Evolutionary conservation across 169 alveolate species (phyloP).

Genomic region (Toxoplasma gondii): DNA sequence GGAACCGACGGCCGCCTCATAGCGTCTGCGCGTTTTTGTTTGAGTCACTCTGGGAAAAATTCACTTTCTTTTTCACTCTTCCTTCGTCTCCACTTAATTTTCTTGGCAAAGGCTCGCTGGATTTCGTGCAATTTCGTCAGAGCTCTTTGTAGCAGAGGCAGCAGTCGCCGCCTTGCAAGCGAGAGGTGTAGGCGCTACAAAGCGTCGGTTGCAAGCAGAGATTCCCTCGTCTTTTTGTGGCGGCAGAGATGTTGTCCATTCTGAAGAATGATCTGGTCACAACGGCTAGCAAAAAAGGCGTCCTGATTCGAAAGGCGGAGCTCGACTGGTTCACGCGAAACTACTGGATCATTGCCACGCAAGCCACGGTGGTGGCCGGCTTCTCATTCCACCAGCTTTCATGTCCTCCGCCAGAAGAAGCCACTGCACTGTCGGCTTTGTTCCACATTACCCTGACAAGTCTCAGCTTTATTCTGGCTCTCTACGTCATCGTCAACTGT

Average conservation of each 20-base stretch:
- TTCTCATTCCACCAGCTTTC: slow-evolving; percentile 62
- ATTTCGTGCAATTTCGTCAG: no score
- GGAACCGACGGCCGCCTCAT: no score
- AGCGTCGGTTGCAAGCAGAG: neutral
- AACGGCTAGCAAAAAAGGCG: slow-evolving; percentile 49
- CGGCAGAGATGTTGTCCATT: slow-evolving; percentile 57
- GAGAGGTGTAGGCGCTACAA: neutral
- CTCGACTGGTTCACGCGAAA: slow-evolving; percentile 67
- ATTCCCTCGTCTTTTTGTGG: neutral
- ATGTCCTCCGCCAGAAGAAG: neutral
- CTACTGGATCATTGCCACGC: slow-evolving; percentile 64
- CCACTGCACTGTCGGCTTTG: neutral
- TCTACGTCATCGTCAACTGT: slow-evolving; percentile 45
- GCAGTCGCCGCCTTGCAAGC: neutral
- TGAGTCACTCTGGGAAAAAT: no score
- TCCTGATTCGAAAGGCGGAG: slow-evolving; percentile 55
- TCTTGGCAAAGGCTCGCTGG: no score
- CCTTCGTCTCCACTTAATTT: no score
- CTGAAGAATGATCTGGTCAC: slow-evolving; percentile 64
- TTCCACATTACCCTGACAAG: slow-evolving; percentile 37
- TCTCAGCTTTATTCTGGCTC: slow-evolving; percentile 25
- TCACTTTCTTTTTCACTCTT: no score
- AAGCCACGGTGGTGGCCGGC: slow-evolving; percentile 68
- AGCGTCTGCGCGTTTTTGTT: no score
- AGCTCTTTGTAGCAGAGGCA: neutral